Base-by-base conservation (phyloP, 2,329 filamentous ascomycete species). In the Phaeomoniella chlamydospora region DNA sequence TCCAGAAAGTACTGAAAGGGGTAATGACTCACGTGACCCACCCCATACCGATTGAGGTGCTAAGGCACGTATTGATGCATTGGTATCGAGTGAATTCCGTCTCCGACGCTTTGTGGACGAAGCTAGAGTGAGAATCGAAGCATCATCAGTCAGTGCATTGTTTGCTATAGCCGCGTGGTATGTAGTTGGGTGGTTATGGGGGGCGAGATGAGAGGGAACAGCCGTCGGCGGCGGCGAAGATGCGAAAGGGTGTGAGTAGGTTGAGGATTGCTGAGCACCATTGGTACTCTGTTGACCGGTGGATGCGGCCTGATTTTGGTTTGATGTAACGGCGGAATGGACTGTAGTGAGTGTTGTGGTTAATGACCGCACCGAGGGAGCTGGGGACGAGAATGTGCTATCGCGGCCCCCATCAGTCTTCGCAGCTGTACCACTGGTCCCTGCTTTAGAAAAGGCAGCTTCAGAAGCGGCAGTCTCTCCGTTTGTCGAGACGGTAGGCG, bases 401-500 rank as follows among this genome's bases (percentile, higher is more conserved):
- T 68, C 67, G 46, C 65, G 79, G 38, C 83, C 84, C 45, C 80
- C 74, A 39, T 76, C 71, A 34, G 70, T 73, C 3, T 72, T 77
- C 2, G 70, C 62, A 4, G 58, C 62, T 19, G 80, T 86, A 26
- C 74, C 72, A 49, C 69, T 78, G 10, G 86, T 94, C 13, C 82
- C 85, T 13, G 84, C 73, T 47, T 90, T 83, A 18, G 85, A 93
- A 30, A 80, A 75, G 11, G 80, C 80, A 9, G 72, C 71, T 45
- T 86, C 74, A 2, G 84, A 93, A 41, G 75, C 70, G 6, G 80
- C 67, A 1, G 78, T 78, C 44, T 88, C 84, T 31, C 75, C 74
- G 43, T 87, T 85, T 11, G 85, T 93, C n/a, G 81, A 85, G 3
- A 86, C 67, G 0, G 86, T 93, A 2, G 80, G 80, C 3, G 82